phyloP scores from a whole-genome alignment of 495 filamentous ascomycete species.

The Aspergillus nanangensis region DNA sequence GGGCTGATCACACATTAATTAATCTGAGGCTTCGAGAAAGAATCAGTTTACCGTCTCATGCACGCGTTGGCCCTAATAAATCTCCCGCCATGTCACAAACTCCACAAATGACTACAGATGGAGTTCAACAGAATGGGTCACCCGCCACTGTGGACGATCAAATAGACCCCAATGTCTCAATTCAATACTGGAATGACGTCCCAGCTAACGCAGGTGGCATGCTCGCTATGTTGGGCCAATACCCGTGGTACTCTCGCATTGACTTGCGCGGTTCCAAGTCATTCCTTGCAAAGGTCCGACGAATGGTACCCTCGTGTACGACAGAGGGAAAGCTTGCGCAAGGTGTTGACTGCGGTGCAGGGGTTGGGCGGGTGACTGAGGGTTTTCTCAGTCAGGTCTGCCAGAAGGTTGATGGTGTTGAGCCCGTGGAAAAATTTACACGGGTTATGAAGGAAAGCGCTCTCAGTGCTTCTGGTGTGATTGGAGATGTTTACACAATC shows the following conservation, averaged over 20 bases:
- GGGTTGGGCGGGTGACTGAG: conserved; percentile 55
- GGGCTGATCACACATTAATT: no score
- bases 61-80: no score
- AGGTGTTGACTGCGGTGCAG: conserved; percentile 57
- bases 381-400: conserved; percentile 50
- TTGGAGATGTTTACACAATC: conserved; percentile 63
- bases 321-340: conserved; percentile 22
- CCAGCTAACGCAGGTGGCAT: conserved; percentile 67
- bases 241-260: conserved; percentile 61
- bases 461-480: conserved; percentile 19
- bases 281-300: conserved; percentile 72
- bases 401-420: conserved; percentile 51
- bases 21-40: no score
- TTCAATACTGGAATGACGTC: conserved; percentile 64
- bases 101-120: no score
- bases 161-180: conserved; percentile 5
- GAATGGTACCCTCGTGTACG: conserved; percentile 18
- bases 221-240: conserved; percentile 61
- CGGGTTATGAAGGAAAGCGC: conserved; percentile 21
- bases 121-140: no score
- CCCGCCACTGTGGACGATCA: background rate
- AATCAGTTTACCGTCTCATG: no score
- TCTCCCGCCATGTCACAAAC: no score
- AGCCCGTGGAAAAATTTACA: conserved; percentile 32
- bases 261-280: conserved; percentile 73